Percentiles rank a stretch among this genome's conserved stretches.
phyloP scores from a whole-genome alignment of 805 yeast genomes.

The Yarrowia sp. region DNA sequence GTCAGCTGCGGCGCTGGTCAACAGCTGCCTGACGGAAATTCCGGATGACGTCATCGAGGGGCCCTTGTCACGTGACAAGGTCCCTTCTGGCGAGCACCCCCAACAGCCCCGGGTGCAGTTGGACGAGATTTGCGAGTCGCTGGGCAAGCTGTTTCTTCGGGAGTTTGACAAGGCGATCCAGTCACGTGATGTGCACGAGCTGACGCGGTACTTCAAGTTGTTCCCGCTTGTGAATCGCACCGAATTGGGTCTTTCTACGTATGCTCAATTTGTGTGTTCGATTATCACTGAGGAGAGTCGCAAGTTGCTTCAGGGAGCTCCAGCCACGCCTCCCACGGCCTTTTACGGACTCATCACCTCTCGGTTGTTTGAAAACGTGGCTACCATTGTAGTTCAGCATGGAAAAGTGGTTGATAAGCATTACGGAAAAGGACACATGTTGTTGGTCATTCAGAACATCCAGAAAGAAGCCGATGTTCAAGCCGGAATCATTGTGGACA shows the following conservation, averaged over 20 bases:
- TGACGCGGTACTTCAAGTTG: conserved; percentile 81
- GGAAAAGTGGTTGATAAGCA: conserved; percentile 74
- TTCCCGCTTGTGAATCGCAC: conserved; percentile 85
- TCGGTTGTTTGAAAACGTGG: conserved; percentile 77
- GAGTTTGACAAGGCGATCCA: conserved; percentile 77
- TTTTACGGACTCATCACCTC: conserved; percentile 53
- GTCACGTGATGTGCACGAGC: conserved; percentile 65
- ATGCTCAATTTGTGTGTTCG: conserved; percentile 84
- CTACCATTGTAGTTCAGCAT: conserved; percentile 85
- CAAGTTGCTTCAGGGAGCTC: conserved; percentile 55
- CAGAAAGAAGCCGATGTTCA: conserved; percentile 94
- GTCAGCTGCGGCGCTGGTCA: conserved; percentile 75
- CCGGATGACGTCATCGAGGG: conserved; percentile 65
- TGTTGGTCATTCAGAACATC: conserved; percentile 70
- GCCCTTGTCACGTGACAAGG: conserved; percentile 75
- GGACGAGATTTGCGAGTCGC: conserved; percentile 62
- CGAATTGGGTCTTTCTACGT: conserved; percentile 74
- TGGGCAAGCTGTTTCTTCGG: conserved; percentile 62
- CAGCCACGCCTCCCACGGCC: conserved; percentile 41
- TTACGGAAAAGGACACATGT: conserved; percentile 69
- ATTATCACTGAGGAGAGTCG: conserved; percentile 83
- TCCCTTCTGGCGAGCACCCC: conserved; percentile 87
- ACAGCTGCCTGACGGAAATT: conserved; percentile 56
- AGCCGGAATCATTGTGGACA: conserved; percentile 84
- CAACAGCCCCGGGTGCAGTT: conserved; percentile 72